Percentiles rank a stretch among this genome's conserved stretches.
phyloP scores from a whole-genome alignment of 768 basidiomycete species.

The Ramaria rubella region DNA sequence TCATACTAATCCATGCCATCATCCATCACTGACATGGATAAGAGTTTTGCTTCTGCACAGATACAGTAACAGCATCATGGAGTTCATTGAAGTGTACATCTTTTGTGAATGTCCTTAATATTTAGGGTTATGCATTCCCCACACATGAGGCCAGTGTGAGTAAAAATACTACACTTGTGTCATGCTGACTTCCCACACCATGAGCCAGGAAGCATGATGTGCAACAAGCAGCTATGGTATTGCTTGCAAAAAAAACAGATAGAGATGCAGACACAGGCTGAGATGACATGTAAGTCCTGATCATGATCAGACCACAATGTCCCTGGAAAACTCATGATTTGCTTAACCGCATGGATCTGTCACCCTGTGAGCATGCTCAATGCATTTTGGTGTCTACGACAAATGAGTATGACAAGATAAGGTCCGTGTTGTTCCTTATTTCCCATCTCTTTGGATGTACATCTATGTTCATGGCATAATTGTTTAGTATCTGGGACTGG shows the following conservation, averaged over 20 bases:
- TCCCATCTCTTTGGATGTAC: not conserved
- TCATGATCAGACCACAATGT: not conserved
- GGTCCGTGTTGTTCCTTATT: slow-evolving; percentile 37
- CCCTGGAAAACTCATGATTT: slow-evolving; percentile 1
- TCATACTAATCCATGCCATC: not conserved
- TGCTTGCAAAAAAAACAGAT: slow-evolving; percentile 85
- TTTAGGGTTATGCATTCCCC: slow-evolving; percentile 1
- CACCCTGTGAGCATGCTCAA: slow-evolving; percentile 61
- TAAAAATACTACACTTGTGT: not conserved
- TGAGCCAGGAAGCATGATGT: slow-evolving; percentile 89
- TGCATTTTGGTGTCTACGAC: slow-evolving; percentile 68
- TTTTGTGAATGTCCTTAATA: slow-evolving; percentile 5
- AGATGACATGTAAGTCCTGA: slow-evolving; percentile 58
- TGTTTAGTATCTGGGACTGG: slow-evolving; percentile 85
- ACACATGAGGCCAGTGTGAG: not conserved
- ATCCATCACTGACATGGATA: not conserved
- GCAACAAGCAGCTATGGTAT: slow-evolving; percentile 94
- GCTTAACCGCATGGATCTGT: slow-evolving; percentile 61
- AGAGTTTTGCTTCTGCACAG: not conserved
- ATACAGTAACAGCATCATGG: not conserved
- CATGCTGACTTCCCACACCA: slow-evolving; percentile 33
- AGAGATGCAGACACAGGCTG: slow-evolving; percentile 63
- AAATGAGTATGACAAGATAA: slow-evolving; percentile 84
- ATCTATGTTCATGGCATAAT: not conserved
- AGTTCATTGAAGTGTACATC: slow-evolving; percentile 6